Percentiles rank a stretch among this genome's conserved stretches.
These are phyloP conservation scores for Excoecaria agallocha DNA, from an alignment of 345 rosid genomes.

Conservation along the genomic window DNA sequence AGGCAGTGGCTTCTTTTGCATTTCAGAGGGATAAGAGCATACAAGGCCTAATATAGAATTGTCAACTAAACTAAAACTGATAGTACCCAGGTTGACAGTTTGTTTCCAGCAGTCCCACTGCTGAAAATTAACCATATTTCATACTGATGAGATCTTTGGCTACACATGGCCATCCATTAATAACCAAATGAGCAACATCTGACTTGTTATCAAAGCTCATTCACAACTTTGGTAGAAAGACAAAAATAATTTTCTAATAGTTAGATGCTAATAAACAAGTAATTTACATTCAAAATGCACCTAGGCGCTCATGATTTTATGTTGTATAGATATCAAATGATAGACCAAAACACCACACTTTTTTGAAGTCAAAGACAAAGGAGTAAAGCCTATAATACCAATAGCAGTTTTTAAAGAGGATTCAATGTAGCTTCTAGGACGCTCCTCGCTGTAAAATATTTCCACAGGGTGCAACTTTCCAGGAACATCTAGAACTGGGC, in stretches of 20 bases:
- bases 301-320: not conserved
- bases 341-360: not conserved
- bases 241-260: not conserved
- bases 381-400: slow-evolving; percentile 46
- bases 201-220: not conserved
- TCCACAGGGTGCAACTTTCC: slow-evolving; percentile 91
- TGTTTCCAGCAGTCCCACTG: too few species aligned
- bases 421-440: slow-evolving; percentile 75
- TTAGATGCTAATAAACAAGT: not conserved
- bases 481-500: slow-evolving; percentile 88
- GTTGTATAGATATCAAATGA: not conserved
- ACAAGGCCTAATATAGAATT: too few species aligned
- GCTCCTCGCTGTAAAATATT: slow-evolving; percentile 76
- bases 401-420: slow-evolving; percentile 72
- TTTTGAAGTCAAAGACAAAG: not conserved
- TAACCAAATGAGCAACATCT: not conserved
- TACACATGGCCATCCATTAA: not conserved
- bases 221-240: not conserved
- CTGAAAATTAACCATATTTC: not conserved
- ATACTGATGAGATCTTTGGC: not conserved
- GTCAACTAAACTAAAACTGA: too few species aligned
- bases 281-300: slow-evolving; percentile 8
- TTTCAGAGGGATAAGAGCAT: not conserved
- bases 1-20: not conserved
- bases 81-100: too few species aligned